Evolutionary conservation across 495 filamentous ascomycete genomes (phyloP), one percentile per base, ranked within the genome.

Genomic region (Jackrogersella multiformis): DNA sequence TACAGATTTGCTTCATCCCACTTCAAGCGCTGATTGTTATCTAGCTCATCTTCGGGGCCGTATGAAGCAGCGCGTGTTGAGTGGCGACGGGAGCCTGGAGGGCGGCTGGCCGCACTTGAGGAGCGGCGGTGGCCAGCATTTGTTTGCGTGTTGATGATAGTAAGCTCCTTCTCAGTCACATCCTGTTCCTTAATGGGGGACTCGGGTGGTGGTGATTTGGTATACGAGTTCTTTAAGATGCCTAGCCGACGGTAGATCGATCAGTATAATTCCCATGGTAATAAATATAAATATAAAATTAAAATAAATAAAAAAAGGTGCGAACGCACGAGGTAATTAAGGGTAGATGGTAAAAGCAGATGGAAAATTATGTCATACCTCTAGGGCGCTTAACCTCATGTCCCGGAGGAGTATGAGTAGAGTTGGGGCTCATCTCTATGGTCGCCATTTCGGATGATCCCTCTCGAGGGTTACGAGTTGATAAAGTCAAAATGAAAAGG

Each of bases 1-100:
- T 97, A 98, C 18, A 99, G 82, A 68, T 98, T 98, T 18, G 92
- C 95, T 76, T 99, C 95, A 72, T 99, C 95, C 95, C 95, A 99
- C 75, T 97, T 96, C 57, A 99, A 82, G 10, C 94, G 89, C 73
- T 89, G 87, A 36, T 84, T 84, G 55, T 77, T 80, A 35, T 75
- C 74, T 4, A 77, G 74, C 18, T 71, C 77, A 30, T 79, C 77
- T 23, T 80, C 73, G 28, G 77, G 82, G 20, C 73, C 74, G 30
- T 80, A 68, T 13, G 72, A 64, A 5, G 78, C 71, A 30, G 77
- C 72, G 57, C 74, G 84, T 52, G 79, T 82, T 0, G 90, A 93
- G 59, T 89, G 89, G 16, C 93, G 87, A 45, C 94, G 90, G 1
- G 89, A 90, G 8, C 84, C 79, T 0, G 77, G 76, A 4, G 84